phyloP scores from a whole-genome alignment of 805 yeast species.

The Candida maesae region DNA sequence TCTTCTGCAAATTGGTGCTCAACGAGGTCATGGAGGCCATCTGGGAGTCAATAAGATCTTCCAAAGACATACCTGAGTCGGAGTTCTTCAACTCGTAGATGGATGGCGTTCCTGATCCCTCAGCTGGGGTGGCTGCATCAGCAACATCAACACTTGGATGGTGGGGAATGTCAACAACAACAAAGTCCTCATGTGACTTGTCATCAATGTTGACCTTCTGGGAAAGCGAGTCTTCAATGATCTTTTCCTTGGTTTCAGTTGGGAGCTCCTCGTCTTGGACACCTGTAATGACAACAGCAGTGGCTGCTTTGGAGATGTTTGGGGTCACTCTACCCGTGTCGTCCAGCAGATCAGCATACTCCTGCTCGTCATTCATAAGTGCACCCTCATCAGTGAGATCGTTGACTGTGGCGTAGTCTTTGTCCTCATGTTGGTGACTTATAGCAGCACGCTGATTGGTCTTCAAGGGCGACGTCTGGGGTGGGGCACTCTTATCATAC shows the following conservation, averaged over 20 bases:
- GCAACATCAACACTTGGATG: conserved; percentile 14
- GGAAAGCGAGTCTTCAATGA: neutral
- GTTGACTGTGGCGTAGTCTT: conserved; percentile 29
- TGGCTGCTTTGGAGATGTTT: conserved; percentile 9
- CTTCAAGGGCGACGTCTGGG: conserved; percentile 17
- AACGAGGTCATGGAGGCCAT: conserved; percentile 28
- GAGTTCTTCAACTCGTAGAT: conserved; percentile 23
- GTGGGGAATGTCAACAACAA: conserved; percentile 24
- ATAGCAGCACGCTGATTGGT: conserved; percentile 3
- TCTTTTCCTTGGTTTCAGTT: conserved; percentile 4
- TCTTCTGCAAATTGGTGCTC: conserved; percentile 20
- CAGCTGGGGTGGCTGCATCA: conserved; percentile 9
- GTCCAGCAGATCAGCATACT: conserved; percentile 49
- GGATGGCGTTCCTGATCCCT: conserved; percentile 7
- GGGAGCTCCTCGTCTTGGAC: conserved; percentile 10
- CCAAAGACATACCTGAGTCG: conserved; percentile 22
- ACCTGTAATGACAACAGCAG: conserved; percentile 15
- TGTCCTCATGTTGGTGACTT: conserved; percentile 6
- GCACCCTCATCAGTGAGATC: conserved; percentile 46
- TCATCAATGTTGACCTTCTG: conserved; percentile 15
- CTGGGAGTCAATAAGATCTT: conserved; percentile 29
- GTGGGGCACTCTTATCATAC: conserved; percentile 9
- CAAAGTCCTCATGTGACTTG: conserved; percentile 19
- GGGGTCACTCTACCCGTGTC: conserved; percentile 47
- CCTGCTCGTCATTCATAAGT: conserved; percentile 51